Conservation (phyloP, 2,329 filamentous ascomycete species). For the Claviceps quebecensis region DNA sequence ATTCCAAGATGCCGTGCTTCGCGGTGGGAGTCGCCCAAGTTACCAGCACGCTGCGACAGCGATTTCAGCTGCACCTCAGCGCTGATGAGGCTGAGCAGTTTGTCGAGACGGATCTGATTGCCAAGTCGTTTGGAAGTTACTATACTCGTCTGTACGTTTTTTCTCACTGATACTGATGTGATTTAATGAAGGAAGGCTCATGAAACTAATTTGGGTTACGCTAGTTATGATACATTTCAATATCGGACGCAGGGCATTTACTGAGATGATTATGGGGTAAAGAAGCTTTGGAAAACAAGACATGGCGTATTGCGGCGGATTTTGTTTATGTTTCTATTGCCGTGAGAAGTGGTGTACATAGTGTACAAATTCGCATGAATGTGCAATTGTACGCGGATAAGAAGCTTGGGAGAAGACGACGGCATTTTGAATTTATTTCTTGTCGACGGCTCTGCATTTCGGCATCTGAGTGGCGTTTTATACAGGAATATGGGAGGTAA, state of each 20-base stretch:
- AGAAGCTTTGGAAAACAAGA: neutral
- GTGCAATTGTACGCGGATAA: neutral
- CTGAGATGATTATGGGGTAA: slow-evolving; percentile 23
- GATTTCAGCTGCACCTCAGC: slow-evolving; percentile 72
- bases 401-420: neutral
- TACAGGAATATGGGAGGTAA: neutral
- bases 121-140: slow-evolving; percentile 73
- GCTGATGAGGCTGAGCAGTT: slow-evolving; percentile 69
- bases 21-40: slow-evolving; percentile 59
- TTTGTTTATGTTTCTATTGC: neutral
- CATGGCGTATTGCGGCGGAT: neutral
- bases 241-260: slow-evolving; percentile 83
- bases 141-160: slow-evolving; percentile 64
- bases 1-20: slow-evolving; percentile 77
- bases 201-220: neutral
- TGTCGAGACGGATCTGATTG: slow-evolving; percentile 66
- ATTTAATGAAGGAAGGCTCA: neutral
- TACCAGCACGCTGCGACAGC: slow-evolving; percentile 53
- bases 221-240: slow-evolving; percentile 75
- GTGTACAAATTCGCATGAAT: no score
- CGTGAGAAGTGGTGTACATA: neutral
- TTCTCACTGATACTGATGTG: neutral
- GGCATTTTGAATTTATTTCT: neutral
- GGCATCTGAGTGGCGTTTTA: slow-evolving; percentile 5
- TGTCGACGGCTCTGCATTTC: slow-evolving; percentile 1